These are phyloP conservation scores for Leccinellum albellum DNA, from an alignment of 768 basidiomycete species.

Conservation along the genomic window DNA sequence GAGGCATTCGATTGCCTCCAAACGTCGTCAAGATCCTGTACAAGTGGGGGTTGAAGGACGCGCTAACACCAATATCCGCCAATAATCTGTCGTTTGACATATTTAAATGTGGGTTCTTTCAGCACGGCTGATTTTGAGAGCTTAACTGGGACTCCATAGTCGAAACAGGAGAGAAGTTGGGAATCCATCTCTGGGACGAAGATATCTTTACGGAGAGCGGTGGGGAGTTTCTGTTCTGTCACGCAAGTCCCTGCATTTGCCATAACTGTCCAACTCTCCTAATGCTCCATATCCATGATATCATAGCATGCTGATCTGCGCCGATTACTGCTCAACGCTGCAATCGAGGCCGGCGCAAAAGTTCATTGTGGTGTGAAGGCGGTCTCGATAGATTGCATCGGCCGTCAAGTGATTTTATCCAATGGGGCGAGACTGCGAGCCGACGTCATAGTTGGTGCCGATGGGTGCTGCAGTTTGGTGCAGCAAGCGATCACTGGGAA, in stretches of 20 bases:
- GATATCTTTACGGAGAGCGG: conserved; percentile 46
- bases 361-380: conserved; percentile 42
- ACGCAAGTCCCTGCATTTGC: conserved; percentile 32
- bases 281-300: background rate
- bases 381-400: conserved; percentile 32
- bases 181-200: conserved; percentile 44
- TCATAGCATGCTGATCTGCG: conserved; percentile 52
- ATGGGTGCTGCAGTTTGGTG: conserved; percentile 49
- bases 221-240: conserved; percentile 47
- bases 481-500: conserved; percentile 32
- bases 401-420: conserved; percentile 34
- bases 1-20: conserved; percentile 50
- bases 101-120: conserved; percentile 24
- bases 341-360: conserved; percentile 44
- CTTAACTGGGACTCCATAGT: conserved; percentile 30
- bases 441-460: conserved; percentile 59
- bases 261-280: background rate
- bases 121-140: background rate
- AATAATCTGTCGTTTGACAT: conserved; percentile 22
- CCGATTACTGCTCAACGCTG: conserved; percentile 43
- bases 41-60: conserved; percentile 51
- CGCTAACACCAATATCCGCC: conserved; percentile 35
- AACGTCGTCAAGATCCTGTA: conserved; percentile 55
- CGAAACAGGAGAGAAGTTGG: conserved; percentile 42
- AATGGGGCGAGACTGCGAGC: conserved; percentile 42